Evolutionary conservation across 805 yeast genomes (phyloP).

Genomic region (Metschnikowia continentalis): DNA sequence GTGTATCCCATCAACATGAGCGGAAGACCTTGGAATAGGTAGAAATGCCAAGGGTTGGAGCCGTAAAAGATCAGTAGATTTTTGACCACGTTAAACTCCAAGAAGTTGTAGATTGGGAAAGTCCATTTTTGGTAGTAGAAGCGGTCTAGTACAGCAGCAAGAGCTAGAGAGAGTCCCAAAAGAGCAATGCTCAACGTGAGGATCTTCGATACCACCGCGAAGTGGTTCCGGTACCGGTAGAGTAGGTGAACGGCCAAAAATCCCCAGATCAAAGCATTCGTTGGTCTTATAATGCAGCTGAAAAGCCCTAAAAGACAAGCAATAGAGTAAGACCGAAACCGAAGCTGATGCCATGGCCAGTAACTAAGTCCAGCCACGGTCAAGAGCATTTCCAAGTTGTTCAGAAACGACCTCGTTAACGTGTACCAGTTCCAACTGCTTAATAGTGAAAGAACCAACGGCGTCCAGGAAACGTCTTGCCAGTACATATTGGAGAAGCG

Average conservation of each 20-base stretch:
- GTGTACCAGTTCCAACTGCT: constrained; percentile 82
- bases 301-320: constrained; percentile 53
- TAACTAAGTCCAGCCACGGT: constrained; percentile 61
- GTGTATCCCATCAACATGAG: constrained; percentile 60
- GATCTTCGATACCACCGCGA: constrained; percentile 24
- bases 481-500: constrained; percentile 40
- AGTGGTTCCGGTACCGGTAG: constrained; percentile 1
- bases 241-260: constrained; percentile 45
- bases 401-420: constrained; percentile 79
- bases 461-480: constrained; percentile 33
- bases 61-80: constrained; percentile 84
- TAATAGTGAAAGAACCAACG: constrained; percentile 48
- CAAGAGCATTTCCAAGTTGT: constrained; percentile 70
- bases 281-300: constrained; percentile 77
- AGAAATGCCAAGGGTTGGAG: constrained; percentile 77
- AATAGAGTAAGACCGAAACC: constrained; percentile 18
- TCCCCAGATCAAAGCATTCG: constrained; percentile 76
- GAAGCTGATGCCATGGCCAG: constrained; percentile 60
- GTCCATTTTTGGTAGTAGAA: constrained; percentile 53
- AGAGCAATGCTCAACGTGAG: constrained; percentile 19
- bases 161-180: not conserved
- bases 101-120: constrained; percentile 64
- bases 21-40: constrained; percentile 79
- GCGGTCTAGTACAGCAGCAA: constrained; percentile 40
- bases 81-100: constrained; percentile 72